A percentile compares a stretch with the other conserved stretches of the same genome.
Evolutionary conservation across 345 rosid genomes (phyloP).

Genomic region (Citrus sp.): DNA sequence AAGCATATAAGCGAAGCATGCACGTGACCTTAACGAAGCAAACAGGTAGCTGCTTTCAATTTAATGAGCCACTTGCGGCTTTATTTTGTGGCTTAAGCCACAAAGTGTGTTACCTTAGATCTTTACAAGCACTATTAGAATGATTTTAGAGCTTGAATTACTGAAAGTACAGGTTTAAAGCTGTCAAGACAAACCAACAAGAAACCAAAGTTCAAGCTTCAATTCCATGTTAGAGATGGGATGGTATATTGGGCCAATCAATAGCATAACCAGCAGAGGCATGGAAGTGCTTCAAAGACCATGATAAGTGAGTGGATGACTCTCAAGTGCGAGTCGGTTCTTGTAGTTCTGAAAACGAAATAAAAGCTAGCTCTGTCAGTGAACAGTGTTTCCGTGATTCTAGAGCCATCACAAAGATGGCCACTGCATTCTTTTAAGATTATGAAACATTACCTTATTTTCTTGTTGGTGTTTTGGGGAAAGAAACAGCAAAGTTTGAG

Average conservation of each 20-base stretch:
- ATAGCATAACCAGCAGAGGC: neutral
- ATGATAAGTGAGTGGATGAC: neutral
- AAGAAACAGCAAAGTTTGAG: neutral
- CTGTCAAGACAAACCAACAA: too few species aligned
- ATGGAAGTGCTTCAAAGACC: neutral
- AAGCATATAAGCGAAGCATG: too few species aligned
- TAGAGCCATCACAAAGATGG: neutral
- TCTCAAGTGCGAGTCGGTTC: neutral
- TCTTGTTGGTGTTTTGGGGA: neutral
- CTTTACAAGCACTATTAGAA: neutral
- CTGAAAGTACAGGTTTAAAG: too few species aligned
- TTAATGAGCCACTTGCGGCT: too few species aligned
- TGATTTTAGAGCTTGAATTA: neutral
- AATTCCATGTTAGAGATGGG: neutral
- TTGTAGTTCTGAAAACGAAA: conserved; percentile 9
- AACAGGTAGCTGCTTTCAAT: too few species aligned
- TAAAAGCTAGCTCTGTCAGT: conserved; percentile 3
- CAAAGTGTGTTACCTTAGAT: neutral
- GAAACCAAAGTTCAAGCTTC: neutral
- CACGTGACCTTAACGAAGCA: too few species aligned
- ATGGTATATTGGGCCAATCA: neutral
- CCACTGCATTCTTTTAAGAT: neutral
- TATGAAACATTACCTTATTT: neutral
- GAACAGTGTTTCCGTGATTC: neutral
- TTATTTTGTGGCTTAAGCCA: too few species aligned